Conservation (phyloP, 176 grass and related monocot genomes). For the Calamus simplicifolius region DNA sequence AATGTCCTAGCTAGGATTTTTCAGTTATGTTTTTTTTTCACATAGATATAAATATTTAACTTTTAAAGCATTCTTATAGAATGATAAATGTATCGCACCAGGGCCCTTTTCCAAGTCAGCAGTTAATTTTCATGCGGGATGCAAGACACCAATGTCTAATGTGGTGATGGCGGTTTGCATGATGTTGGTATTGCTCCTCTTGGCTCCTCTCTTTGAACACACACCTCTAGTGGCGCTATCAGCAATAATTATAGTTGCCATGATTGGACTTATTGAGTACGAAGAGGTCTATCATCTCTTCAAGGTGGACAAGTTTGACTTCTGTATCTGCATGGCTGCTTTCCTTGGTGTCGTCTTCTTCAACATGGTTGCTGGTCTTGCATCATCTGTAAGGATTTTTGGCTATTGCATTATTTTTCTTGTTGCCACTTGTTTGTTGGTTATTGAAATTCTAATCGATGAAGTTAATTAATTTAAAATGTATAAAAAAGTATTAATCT, state of each 20-base stretch:
- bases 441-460: too few species aligned
- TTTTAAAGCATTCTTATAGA: too few species aligned
- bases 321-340: slow-evolving; percentile 78
- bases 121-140: slow-evolving; percentile 91
- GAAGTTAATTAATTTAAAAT: too few species aligned
- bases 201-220: slow-evolving; percentile 89
- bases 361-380: slow-evolving; percentile 81
- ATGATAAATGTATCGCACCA: background rate
- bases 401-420: too few species aligned
- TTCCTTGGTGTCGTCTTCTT: slow-evolving; percentile 80
- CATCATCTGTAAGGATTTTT: slow-evolving; percentile 44
- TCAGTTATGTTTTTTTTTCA: too few species aligned
- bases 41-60: too few species aligned
- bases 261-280: slow-evolving; percentile 84
- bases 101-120: slow-evolving; percentile 96
- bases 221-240: slow-evolving; percentile 83
- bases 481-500: too few species aligned
- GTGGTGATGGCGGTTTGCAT: slow-evolving; percentile 90
- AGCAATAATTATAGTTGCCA: slow-evolving; percentile 78
- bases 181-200: slow-evolving; percentile 85
- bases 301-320: slow-evolving; percentile 96
- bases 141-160: slow-evolving; percentile 80
- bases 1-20: too few species aligned
- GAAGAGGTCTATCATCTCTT: slow-evolving; percentile 63
- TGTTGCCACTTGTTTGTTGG: too few species aligned